Percentiles rank a stretch among this genome's conserved stretches.
These are phyloP conservation scores for Fusarium subtropicale DNA, from an alignment of 2,329 filamentous ascomycete species.

Conservation along the genomic window DNA sequence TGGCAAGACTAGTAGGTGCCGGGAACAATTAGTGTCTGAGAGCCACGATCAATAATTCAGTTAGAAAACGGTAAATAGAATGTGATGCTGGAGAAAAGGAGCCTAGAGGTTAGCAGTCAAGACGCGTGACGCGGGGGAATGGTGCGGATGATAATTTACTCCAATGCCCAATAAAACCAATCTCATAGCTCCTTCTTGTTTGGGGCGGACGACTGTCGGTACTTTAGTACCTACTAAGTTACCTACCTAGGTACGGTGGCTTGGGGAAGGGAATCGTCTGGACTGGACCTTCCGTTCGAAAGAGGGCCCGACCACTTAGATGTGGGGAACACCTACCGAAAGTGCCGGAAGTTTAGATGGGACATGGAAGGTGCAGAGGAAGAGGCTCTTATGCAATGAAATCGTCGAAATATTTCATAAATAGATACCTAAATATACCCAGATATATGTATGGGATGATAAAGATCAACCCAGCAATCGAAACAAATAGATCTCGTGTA, in stretches of 20 bases:
- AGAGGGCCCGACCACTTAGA: constrained; percentile 2
- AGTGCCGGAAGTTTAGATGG: not conserved
- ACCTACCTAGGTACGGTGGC: constrained; percentile 21
- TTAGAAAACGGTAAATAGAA: not conserved
- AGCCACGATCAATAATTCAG: constrained; percentile 1
- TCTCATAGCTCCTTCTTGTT: constrained; percentile 22
- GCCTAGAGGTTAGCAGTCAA: not conserved
- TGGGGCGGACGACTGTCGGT: constrained; percentile 13
- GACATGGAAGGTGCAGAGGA: not conserved
- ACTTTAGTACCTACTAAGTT: too few relatives aligned
- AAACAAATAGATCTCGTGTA: not conserved
- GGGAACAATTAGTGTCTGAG: constrained; percentile 1
- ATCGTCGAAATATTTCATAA: not conserved
- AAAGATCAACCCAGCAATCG: not conserved
- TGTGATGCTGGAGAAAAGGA: constrained; percentile 13
- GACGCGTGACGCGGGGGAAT: constrained; percentile 19
- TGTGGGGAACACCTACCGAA: constrained; percentile 30
- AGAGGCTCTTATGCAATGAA: not conserved
- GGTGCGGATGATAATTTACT: constrained; percentile 17
- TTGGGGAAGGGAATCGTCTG: not conserved
- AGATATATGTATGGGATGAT: not conserved
- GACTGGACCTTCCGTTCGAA: constrained; percentile 8
- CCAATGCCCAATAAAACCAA: constrained; percentile 9
- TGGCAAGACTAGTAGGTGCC: constrained; percentile 18
- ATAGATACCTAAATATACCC: not conserved